These are phyloP conservation scores for Coemansia guatemalensis DNA, from an alignment of 192 early-diverging fungal species.

Conservation along the genomic window DNA sequence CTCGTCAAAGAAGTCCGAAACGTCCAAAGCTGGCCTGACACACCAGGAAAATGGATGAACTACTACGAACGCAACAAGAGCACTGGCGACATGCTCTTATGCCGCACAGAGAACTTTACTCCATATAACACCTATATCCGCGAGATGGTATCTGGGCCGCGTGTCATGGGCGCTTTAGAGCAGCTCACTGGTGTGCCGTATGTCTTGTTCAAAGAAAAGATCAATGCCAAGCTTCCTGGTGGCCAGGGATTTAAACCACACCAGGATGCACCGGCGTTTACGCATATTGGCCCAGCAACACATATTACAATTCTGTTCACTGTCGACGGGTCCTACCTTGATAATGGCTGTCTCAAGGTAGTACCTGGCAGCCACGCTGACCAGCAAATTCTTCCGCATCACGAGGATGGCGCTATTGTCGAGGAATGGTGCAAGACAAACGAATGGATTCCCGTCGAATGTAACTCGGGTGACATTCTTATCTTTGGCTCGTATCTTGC, in stretches of 20 bases:
- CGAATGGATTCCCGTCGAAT: slow-evolving; percentile 59
- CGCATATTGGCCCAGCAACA: slow-evolving; percentile 56
- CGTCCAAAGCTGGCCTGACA: slow-evolving; percentile 55
- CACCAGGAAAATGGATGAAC: slow-evolving; percentile 64
- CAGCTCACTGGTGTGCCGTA: slow-evolving; percentile 57
- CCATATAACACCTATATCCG: slow-evolving; percentile 55
- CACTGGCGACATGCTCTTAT: slow-evolving; percentile 53
- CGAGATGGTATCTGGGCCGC: slow-evolving; percentile 50
- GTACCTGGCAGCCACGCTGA: slow-evolving; percentile 57
- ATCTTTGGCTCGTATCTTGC: slow-evolving; percentile 67
- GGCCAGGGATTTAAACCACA: slow-evolving; percentile 63
- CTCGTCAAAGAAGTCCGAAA: slow-evolving; percentile 50
- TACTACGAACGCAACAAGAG: slow-evolving; percentile 59
- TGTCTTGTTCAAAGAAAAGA: slow-evolving; percentile 64
- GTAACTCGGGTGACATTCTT: slow-evolving; percentile 58
- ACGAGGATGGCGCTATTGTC: slow-evolving; percentile 49
- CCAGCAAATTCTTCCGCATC: slow-evolving; percentile 44
- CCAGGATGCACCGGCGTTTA: slow-evolving; percentile 64
- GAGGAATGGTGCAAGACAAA: slow-evolving; percentile 54
- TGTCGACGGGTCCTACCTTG: slow-evolving; percentile 55
- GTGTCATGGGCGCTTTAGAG: slow-evolving; percentile 51
- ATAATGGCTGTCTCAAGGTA: slow-evolving; percentile 61
- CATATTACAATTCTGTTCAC: slow-evolving; percentile 62
- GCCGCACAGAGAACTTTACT: slow-evolving; percentile 64
- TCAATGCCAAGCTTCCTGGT: slow-evolving; percentile 62